Conservation (phyloP, 345 rosid genomes). For the Erysimum cheiranthoides region DNA sequence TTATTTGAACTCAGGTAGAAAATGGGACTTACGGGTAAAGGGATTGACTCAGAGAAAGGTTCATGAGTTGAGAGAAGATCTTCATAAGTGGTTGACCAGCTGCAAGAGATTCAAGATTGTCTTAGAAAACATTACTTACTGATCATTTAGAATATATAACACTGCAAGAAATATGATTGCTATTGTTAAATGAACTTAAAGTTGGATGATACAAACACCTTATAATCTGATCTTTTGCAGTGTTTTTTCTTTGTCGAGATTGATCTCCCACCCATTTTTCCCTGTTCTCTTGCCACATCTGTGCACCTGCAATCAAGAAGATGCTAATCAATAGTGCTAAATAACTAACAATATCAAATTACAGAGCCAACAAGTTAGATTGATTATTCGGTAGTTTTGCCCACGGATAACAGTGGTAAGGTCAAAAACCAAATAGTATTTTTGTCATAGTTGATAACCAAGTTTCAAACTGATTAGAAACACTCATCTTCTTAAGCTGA, state of each 20-base stretch:
- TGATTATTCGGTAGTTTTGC: neutral
- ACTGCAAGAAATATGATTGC: neutral
- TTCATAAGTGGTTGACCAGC: constrained; percentile 91
- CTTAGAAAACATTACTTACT: neutral
- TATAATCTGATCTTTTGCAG: constrained; percentile 71
- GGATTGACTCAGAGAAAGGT: constrained; percentile 82
- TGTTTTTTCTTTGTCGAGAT: constrained; percentile 51
- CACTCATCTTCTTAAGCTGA: constrained; percentile 2
- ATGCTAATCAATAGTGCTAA: constrained; percentile 36
- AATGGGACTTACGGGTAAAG: constrained; percentile 69
- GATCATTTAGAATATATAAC: neutral
- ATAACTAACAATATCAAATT: constrained; percentile 12
- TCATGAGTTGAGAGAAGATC: constrained; percentile 78
- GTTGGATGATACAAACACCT: constrained; percentile 55
- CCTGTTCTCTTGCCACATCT: constrained; percentile 77
- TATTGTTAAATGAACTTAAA: constrained; percentile 7
- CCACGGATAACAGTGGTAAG: neutral
- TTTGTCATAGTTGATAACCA: too few relatives aligned
- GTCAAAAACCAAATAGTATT: neutral
- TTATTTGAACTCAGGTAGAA: constrained; percentile 1
- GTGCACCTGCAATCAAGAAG: constrained; percentile 56
- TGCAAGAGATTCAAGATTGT: constrained; percentile 49
- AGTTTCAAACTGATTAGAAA: neutral
- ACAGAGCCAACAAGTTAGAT: constrained; percentile 21
- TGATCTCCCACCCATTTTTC: constrained; percentile 79